These are phyloP conservation scores for Penicillium italicum DNA, from an alignment of 2,329 filamentous ascomycete species.

Conservation along the genomic window DNA sequence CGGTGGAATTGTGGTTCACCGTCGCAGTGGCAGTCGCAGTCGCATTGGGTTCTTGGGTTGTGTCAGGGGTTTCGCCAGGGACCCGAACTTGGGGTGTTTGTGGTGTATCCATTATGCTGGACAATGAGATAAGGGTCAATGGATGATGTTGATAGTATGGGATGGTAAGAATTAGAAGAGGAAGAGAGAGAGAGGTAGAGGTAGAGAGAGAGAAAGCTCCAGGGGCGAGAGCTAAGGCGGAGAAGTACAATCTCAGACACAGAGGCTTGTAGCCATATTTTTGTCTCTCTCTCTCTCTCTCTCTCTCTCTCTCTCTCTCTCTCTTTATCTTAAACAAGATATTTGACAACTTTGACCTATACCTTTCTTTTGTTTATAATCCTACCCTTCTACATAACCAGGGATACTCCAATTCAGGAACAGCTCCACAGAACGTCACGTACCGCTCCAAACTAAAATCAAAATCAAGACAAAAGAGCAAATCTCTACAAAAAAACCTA, in stretches of 20 bases:
- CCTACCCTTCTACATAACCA: background rate
- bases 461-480: too few species aligned
- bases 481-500: too few species aligned
- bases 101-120: background rate
- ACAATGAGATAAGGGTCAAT: too few species aligned
- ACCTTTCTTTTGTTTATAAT: background rate
- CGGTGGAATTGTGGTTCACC: constrained; percentile 11
- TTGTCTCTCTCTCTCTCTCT: too few species aligned
- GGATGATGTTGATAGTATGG: background rate
- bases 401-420: too few species aligned
- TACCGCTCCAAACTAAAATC: too few species aligned
- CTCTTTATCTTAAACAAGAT: background rate
- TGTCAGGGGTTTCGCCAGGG: background rate
- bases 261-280: too few species aligned
- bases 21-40: constrained; percentile 18
- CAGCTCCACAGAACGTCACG: too few species aligned
- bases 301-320: too few species aligned
- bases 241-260: background rate
- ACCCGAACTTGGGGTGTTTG: constrained; percentile 19
- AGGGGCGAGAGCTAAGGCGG: background rate
- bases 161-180: too few species aligned
- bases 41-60: background rate
- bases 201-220: background rate
- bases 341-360: background rate
- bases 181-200: background rate